Conservation (phyloP, 768 basidiomycete species). For the Pleurotus tuoliensis region DNA sequence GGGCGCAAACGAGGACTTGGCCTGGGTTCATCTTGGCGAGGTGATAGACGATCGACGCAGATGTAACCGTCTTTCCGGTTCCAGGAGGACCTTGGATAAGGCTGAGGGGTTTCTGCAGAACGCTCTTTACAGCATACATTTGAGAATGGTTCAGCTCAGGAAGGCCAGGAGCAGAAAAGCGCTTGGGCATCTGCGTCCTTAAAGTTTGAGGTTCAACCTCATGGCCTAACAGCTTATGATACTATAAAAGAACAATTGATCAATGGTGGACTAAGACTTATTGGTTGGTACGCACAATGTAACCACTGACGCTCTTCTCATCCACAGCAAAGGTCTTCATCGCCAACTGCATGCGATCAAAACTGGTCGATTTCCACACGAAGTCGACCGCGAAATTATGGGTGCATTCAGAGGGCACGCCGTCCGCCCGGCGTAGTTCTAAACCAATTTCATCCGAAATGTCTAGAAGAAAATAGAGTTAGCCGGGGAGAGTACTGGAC, state of each 20-base stretch:
- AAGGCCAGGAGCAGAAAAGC: conserved; percentile 94
- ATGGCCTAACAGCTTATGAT: conserved; percentile 97
- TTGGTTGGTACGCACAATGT: conserved; percentile 66
- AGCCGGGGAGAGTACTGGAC: conserved; percentile 1
- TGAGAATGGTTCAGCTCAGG: conserved; percentile 99
- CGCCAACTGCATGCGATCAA: conserved; percentile 98
- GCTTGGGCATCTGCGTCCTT: conserved; percentile 92
- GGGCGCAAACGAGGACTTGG: conserved; percentile 97
- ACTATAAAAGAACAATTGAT: conserved; percentile 42
- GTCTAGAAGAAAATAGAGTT: conserved; percentile 44
- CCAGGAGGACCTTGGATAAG: conserved; percentile 98
- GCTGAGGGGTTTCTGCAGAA: conserved; percentile 95
- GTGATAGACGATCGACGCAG: conserved; percentile 97
- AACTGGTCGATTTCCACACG: conserved; percentile 99
- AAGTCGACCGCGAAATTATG: conserved; percentile 98
- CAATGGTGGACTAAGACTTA: background rate
- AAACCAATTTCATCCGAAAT: conserved; percentile 97
- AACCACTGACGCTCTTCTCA: conserved; percentile 98
- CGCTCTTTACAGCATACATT: conserved; percentile 99
- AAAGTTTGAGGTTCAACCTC: conserved; percentile 93
- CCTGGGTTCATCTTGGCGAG: conserved; percentile 99
- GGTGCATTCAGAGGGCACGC: conserved; percentile 90
- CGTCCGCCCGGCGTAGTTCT: conserved; percentile 86
- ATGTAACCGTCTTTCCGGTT: conserved; percentile 98
- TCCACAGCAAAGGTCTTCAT: conserved; percentile 99